Evolutionary conservation across 371 early-diverging fungal species (phyloP).

Genomic region (Mortierella polycephala): DNA sequence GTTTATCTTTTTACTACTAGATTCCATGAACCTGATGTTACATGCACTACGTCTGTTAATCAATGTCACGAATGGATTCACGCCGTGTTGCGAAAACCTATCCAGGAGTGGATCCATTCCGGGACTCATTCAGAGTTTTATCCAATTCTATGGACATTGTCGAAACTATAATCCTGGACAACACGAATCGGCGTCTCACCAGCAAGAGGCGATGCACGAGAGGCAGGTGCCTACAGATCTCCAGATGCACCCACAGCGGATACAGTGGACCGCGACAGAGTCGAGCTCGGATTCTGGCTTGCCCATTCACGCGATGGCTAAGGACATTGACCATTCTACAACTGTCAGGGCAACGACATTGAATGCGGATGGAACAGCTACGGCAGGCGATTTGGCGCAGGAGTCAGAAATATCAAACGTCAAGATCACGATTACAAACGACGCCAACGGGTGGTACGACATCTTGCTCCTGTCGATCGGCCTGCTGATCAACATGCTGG

Average conservation of each 20-base stretch:
- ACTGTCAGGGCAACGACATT: background rate
- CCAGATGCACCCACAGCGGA: background rate
- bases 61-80: slow-evolving; percentile 37
- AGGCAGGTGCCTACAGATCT: background rate
- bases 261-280: slow-evolving; percentile 5
- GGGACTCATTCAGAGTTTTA: slow-evolving; percentile 33
- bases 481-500: slow-evolving; percentile 44
- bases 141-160: slow-evolving; percentile 36
- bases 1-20: slow-evolving; percentile 8
- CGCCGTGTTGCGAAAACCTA: slow-evolving; percentile 31
- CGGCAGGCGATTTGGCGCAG: background rate
- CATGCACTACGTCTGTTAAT: slow-evolving; percentile 35
- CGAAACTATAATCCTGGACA: slow-evolving; percentile 25
- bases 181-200: background rate
- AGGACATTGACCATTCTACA: background rate
- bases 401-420: background rate
- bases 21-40: slow-evolving; percentile 41
- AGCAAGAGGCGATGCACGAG: background rate
- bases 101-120: slow-evolving; percentile 26
- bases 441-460: slow-evolving; percentile 49
- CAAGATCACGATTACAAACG: slow-evolving; percentile 17
- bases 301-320: background rate
- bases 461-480: slow-evolving; percentile 39
- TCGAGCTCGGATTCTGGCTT: slow-evolving; percentile 2
- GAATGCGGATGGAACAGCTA: background rate